Conservation (phyloP, 805 yeast species). For the Candida krabiensis region DNA sequence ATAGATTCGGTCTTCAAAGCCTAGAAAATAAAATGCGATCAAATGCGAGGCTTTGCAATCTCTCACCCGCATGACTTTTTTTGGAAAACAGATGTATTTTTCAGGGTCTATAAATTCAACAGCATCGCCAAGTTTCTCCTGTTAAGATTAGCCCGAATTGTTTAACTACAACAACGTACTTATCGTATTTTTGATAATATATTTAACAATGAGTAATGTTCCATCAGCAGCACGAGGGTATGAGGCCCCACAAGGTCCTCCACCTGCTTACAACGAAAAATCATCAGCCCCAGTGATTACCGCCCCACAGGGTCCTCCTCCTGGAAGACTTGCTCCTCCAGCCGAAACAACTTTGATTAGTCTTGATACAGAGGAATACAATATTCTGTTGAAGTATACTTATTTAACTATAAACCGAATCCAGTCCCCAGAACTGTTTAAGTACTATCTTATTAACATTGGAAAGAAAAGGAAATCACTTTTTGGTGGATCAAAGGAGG, state of each 20-base stretch:
- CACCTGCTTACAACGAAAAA: constrained; percentile 8
- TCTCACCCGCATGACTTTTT: too few species aligned
- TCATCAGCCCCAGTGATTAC: background rate
- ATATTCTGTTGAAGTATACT: constrained; percentile 15
- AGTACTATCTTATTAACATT: constrained; percentile 19
- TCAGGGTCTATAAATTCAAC: too few species aligned
- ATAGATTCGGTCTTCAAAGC: constrained; percentile 13
- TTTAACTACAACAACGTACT: too few species aligned
- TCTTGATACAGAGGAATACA: constrained; percentile 15
- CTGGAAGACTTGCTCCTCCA: background rate
- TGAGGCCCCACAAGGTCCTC: constrained; percentile 20
- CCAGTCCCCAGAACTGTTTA: constrained; percentile 24
- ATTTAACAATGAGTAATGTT: constrained; percentile 1
- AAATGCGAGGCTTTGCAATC: background rate
- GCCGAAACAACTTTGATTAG: constrained; percentile 8
- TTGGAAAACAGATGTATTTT: too few species aligned
- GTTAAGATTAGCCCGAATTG: too few species aligned
- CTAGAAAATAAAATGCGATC: too few species aligned
- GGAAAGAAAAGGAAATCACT: constrained; percentile 21
- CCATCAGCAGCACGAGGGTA: constrained; percentile 12
- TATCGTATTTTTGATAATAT: too few species aligned
- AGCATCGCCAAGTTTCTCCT: too few species aligned
- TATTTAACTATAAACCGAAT: constrained; percentile 22
- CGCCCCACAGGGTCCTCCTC: constrained; percentile 4
- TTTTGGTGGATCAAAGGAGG: constrained; percentile 23